phyloP scores from a whole-genome alignment of 495 filamentous ascomycete species.

The Penicillium mononematosum region DNA sequence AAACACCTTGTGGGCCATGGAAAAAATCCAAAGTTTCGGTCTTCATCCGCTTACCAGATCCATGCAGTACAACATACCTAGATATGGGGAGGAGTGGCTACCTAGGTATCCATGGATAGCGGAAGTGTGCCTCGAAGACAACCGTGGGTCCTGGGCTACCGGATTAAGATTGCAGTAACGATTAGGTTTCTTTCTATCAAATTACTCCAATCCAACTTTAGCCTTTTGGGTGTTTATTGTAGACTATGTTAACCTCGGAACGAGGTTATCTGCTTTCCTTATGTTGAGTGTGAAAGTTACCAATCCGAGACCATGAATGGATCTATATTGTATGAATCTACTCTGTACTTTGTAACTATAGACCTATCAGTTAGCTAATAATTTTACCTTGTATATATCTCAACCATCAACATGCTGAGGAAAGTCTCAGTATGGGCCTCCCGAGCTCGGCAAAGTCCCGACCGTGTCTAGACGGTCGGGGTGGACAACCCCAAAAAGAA shows the following conservation, averaged over 20 bases:
- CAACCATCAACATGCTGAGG: neutral
- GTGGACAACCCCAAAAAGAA: neutral
- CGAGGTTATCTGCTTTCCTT: neutral
- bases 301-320: neutral
- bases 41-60: neutral
- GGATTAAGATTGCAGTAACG: conserved; percentile 5
- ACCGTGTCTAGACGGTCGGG: neutral
- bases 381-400: neutral
- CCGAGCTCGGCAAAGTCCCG: neutral
- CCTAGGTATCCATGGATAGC: conserved; percentile 25
- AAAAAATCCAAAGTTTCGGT: neutral
- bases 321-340: neutral
- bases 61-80: conserved; percentile 12
- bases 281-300: neutral
- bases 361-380: neutral
- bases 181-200: conserved; percentile 9
- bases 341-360: neutral
- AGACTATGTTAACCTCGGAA: neutral
- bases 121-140: conserved; percentile 14
- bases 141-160: conserved; percentile 23
- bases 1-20: neutral
- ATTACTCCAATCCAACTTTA: conserved; percentile 1
- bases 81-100: neutral
- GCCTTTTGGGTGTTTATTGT: neutral
- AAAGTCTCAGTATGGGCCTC: neutral